These are phyloP conservation scores for Penicillium angulare DNA, from an alignment of 495 filamentous ascomycete species.

Conservation along the genomic window DNA sequence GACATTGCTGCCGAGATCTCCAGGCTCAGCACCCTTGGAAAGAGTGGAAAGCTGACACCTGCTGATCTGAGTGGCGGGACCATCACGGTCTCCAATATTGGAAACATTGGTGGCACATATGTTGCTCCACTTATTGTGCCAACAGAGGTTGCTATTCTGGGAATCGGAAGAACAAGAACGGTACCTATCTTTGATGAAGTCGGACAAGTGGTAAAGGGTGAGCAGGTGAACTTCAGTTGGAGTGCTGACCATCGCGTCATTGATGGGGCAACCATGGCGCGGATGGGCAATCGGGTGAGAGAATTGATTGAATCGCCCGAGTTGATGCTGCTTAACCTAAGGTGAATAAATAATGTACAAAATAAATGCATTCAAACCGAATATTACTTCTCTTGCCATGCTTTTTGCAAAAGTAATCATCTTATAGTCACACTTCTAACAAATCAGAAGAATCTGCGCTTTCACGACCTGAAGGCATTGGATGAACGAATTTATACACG, in stretches of 20 bases:
- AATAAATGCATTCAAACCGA: too few relatives aligned
- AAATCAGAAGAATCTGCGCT: too few relatives aligned
- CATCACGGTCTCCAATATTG: conserved; percentile 95
- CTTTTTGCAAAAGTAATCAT: too few relatives aligned
- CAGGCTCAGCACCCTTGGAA: conserved; percentile 69
- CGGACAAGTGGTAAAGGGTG: conserved; percentile 86
- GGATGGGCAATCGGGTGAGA: conserved; percentile 78
- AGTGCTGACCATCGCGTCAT: conserved; percentile 94
- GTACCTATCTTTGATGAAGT: conserved; percentile 71
- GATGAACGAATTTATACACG: too few relatives aligned
- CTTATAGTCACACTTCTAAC: too few relatives aligned
- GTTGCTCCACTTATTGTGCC: conserved; percentile 87
- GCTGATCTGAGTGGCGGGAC: conserved; percentile 83
- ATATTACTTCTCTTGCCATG: too few relatives aligned
- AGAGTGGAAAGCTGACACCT: conserved; percentile 68
- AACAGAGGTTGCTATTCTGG: conserved; percentile 87
- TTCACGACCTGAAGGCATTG: too few relatives aligned
- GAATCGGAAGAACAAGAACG: conserved; percentile 74
- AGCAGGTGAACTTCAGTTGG: conserved; percentile 91
- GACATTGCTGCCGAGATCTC: conserved; percentile 74
- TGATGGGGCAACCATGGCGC: conserved; percentile 90
- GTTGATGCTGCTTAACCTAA: conserved; percentile 65
- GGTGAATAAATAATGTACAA: conserved; percentile 28
- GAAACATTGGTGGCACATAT: conserved; percentile 92
- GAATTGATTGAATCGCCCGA: conserved; percentile 79